phyloP scores from a whole-genome alignment of 495 filamentous ascomycete species.

The Darksidea phi region DNA sequence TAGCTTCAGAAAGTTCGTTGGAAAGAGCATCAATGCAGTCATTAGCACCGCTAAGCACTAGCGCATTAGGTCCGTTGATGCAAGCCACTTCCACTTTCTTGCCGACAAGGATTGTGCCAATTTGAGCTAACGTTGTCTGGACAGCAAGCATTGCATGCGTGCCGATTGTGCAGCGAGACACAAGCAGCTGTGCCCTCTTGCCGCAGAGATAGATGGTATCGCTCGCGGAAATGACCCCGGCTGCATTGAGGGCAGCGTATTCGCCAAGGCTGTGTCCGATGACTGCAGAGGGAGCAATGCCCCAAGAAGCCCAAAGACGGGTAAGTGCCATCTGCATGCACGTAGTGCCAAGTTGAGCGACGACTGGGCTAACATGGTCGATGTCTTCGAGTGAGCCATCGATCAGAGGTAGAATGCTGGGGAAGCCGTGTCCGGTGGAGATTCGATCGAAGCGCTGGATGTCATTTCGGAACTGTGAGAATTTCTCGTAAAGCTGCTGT shows the following conservation, averaged over 20 bases:
- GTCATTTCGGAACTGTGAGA: constrained; percentile 35
- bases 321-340: constrained; percentile 47
- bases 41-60: constrained; percentile 52
- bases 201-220: constrained; percentile 47
- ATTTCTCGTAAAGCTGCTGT: constrained; percentile 37
- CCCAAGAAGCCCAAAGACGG: constrained; percentile 42
- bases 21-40: constrained; percentile 34
- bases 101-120: constrained; percentile 40
- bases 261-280: constrained; percentile 50
- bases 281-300: constrained; percentile 41
- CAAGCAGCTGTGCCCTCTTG: constrained; percentile 41
- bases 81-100: constrained; percentile 51
- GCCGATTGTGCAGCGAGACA: constrained; percentile 33
- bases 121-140: constrained; percentile 35
- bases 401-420: constrained; percentile 37
- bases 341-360: constrained; percentile 40
- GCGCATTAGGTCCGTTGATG: constrained; percentile 53
- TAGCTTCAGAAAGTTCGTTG: constrained; percentile 37
- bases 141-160: constrained; percentile 56
- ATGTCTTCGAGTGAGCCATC: constrained; percentile 30
- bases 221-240: constrained; percentile 44
- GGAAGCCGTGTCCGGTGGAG: constrained; percentile 38
- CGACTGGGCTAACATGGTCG: constrained; percentile 22
- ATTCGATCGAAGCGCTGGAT: constrained; percentile 40
- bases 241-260: constrained; percentile 47